Percentiles rank a stretch among this genome's conserved stretches.
These are phyloP conservation scores for Corchorus capsularis DNA, from an alignment of 345 rosid genomes.

Conservation along the genomic window DNA sequence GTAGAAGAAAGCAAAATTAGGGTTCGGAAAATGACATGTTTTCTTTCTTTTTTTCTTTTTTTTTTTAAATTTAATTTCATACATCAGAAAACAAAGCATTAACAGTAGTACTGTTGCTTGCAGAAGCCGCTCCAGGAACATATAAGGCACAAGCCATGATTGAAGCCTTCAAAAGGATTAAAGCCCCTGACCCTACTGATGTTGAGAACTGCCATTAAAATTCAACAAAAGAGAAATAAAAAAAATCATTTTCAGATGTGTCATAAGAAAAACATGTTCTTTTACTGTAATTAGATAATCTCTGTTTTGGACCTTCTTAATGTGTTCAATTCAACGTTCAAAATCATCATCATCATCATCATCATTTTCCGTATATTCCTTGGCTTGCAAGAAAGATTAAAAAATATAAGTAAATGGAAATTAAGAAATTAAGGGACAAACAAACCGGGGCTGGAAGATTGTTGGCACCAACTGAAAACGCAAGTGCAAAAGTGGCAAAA, in stretches of 20 bases:
- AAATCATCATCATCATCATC: not conserved
- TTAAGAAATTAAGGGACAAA: not conserved
- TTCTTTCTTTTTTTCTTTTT: no score
- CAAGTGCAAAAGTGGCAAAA: slow-evolving; percentile 30
- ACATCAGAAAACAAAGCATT: slow-evolving; percentile 32
- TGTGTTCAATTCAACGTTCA: not conserved
- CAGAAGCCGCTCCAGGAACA: slow-evolving; percentile 35
- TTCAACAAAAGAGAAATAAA: not conserved
- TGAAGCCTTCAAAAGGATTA: slow-evolving; percentile 34
- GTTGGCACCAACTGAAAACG: slow-evolving; percentile 38
- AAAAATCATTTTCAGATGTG: not conserved
- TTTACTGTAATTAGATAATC: not conserved
- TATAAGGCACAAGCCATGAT: slow-evolving; percentile 32
- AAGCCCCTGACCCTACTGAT: slow-evolving; percentile 34
- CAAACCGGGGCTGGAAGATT: slow-evolving; percentile 37
- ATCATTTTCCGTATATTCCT: not conserved
- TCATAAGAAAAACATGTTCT: slow-evolving; percentile 9
- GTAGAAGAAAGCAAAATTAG: not conserved
- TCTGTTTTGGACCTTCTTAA: not conserved
- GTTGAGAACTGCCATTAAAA: slow-evolving; percentile 36
- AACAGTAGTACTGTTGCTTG: slow-evolving; percentile 28
- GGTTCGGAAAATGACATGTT: not conserved
- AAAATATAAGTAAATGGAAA: no score
- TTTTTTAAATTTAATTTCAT: not conserved
- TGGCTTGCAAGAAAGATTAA: not conserved